Evolutionary conservation across 768 basidiomycete species (phyloP).

Genomic region (Pholiota conissans): DNA sequence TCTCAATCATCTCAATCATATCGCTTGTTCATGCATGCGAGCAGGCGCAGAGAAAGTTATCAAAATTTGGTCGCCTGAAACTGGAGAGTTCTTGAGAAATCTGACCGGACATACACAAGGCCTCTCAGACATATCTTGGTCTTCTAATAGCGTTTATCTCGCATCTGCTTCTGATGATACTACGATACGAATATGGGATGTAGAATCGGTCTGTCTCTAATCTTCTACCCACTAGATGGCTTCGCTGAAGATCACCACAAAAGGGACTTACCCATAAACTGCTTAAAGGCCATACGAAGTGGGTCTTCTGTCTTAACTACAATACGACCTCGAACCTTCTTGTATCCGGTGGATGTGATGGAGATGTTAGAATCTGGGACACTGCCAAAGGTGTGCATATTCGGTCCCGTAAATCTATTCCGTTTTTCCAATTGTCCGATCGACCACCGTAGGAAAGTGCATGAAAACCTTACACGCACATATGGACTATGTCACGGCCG

Average conservation of each 20-base stretch:
- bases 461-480: slow-evolving; percentile 90
- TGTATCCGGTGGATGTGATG: slow-evolving; percentile 92
- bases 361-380: slow-evolving; percentile 93
- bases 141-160: slow-evolving; percentile 75
- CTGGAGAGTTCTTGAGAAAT: slow-evolving; percentile 75
- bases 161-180: slow-evolving; percentile 94
- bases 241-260: background rate
- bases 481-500: slow-evolving; percentile 91
- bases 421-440: background rate
- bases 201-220: slow-evolving; percentile 62
- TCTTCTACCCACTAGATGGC: background rate
- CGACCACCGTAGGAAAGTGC: slow-evolving; percentile 60
- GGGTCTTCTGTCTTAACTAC: slow-evolving; percentile 92
- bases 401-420: background rate
- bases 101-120: slow-evolving; percentile 78
- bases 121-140: slow-evolving; percentile 89
- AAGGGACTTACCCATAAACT: slow-evolving; percentile 72
- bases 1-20: slow-evolving; percentile 11
- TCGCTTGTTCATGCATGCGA: slow-evolving; percentile 6
- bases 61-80: slow-evolving; percentile 83
- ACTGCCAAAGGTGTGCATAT: slow-evolving; percentile 64
- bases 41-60: slow-evolving; percentile 75
- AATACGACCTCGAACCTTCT: slow-evolving; percentile 85
- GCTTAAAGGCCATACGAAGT: slow-evolving; percentile 81
- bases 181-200: slow-evolving; percentile 87